Base-by-base conservation (phyloP, 192 early-diverging fungal genomes). In the Geosiphon pyriformis region DNA sequence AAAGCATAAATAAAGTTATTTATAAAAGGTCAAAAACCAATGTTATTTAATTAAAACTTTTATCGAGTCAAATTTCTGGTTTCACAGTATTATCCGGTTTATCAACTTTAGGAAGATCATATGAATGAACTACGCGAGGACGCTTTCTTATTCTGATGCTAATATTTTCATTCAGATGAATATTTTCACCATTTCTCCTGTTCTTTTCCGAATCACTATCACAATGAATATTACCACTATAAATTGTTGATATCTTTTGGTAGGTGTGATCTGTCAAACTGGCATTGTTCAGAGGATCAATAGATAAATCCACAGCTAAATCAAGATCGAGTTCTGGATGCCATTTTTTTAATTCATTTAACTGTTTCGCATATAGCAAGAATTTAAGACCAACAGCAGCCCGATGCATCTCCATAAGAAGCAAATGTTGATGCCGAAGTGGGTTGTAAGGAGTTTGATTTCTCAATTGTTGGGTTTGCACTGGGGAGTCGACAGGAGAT, bases 351-450 rank as follows among this genome's bases (percentile, higher is more conserved):
- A 42, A 54, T 53, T 65, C 50, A 27, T 65, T 65, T 53, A 65
- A 65, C 53, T 54, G 47, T 18, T 65, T 51, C 2, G 62, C 62
- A 65, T 65, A 65, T 4, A 53, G 25, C n/a, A 65, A 35, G 25
- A 65, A 65, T 34, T 65, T 65, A 34, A 65, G 53, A 34, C 62
- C 62, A 25, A 65, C 62, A 15, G 62, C 62, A 1, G 62, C 62
- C 11, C 62, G 30, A 20, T 50, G 49, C 62, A 65, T 65, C 6
- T 50, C 46, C 8, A 35, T 4, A 52, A 65, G 50, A 15, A 65
- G 46, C 15, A 65, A 26, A 53, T 53, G 10, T 35, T 65, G 50
- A 35, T 65, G 62, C 23, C 34, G 27, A 30, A 62, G 27, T 62
- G n/a, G 32, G 33, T 37, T 52, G n/a, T 18, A 7, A 22, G 48